Percentiles rank a stretch among this genome's conserved stretches.
These are phyloP conservation scores for Salix dunnii DNA, from an alignment of 345 rosid genomes.

Conservation along the genomic window DNA sequence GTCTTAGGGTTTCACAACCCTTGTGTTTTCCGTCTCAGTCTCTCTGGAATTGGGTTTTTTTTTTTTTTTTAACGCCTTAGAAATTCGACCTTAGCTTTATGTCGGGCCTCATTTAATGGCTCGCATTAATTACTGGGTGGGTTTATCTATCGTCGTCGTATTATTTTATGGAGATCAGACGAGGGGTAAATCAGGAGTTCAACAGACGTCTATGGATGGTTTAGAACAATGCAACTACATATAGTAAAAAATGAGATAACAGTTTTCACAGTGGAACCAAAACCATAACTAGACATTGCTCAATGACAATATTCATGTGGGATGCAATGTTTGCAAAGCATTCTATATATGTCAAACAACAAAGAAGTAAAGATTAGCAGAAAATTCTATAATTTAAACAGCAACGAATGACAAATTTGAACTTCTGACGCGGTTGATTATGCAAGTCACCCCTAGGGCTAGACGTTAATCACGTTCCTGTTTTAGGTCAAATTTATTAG, in stretches of 20 bases:
- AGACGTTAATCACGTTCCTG: too few relatives aligned
- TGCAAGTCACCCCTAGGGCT: too few relatives aligned
- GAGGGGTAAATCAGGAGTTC: background rate
- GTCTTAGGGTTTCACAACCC: constrained; percentile 39
- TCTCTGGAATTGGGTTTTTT: constrained; percentile 33
- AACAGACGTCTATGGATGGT: background rate
- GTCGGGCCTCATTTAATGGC: constrained; percentile 49
- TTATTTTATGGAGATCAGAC: background rate
- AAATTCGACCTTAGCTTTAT: constrained; percentile 33
- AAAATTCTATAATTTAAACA: background rate
- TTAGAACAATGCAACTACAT: background rate
- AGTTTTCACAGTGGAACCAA: background rate
- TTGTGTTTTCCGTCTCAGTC: constrained; percentile 28
- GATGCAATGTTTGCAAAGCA: background rate
- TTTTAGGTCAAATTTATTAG: too few relatives aligned
- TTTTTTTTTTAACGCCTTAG: constrained; percentile 24
- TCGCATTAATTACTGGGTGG: constrained; percentile 22
- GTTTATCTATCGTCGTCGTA: background rate
- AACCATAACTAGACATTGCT: background rate
- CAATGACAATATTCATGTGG: background rate
- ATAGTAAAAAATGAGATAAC: background rate
- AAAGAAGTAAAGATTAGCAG: background rate
- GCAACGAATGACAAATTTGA: background rate
- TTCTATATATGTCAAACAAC: background rate
- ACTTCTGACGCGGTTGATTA: background rate